Base-by-base conservation (phyloP, 208 protist species). In the Crithidia sp. region DNA sequence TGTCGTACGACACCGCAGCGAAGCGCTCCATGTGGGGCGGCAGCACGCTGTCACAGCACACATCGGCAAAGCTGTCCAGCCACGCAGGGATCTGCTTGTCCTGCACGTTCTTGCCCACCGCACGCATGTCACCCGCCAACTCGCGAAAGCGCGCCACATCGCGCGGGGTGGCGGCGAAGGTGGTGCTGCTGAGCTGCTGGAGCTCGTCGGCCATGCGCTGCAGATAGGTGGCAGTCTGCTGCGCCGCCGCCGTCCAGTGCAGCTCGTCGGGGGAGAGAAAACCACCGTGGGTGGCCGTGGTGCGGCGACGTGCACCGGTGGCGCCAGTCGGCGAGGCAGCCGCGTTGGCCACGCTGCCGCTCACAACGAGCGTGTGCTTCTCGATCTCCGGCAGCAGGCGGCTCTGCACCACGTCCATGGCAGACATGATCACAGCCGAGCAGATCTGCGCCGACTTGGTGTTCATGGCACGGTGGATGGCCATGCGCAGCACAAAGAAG, bases 401-500 rank as follows among this genome's bases (percentile, higher is more conserved):
- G 9, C 65, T 62, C 65, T 93, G 87, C 44, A 94, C 70, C 64
- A 92, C 74, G 55, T 93, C 85, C 47, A 67, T 83, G 40, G 76
- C 81, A 43, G 80, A 87, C 54, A 94, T 87, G 57, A 94, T 79
- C 16, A 93, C 83, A 2, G 91, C 91, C 6, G 89, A 96, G 61
- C 81, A 77, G 82, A 96, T 93, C 60, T 94, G 89, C 17, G 84
- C 89, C 2, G 87, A 93, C 53, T 91, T 91, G 7, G 89, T 96
- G 81, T 93, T 87, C 52, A 92, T 66, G 13, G 89, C 85, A 2
- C 91, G 89, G 50, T 94, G 91, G 3, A 96, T 37, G 7, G 91
- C 85, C 52, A 94, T 85, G 55, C 91, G 91, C 19, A 96, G 63
- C 50, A 96, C 88, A 67, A 90, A 96, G 70, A 96, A 96, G 45